These are phyloP conservation scores for Microcyclospora tardicrescens DNA, from an alignment of 2,329 filamentous ascomycete species.

Conservation along the genomic window DNA sequence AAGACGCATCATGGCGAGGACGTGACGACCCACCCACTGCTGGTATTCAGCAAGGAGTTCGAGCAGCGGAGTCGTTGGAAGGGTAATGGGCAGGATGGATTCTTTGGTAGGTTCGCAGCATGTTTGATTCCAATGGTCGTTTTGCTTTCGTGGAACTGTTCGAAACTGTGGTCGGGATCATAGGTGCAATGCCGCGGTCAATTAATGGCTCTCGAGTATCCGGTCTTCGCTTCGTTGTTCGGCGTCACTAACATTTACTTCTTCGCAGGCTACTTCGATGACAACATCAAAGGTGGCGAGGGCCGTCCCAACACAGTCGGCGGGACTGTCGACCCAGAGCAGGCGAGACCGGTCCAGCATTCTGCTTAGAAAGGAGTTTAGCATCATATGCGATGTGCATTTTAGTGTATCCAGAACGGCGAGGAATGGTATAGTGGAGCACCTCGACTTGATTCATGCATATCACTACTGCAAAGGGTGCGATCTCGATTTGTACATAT, in stretches of 20 bases:
- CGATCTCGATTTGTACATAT: no score
- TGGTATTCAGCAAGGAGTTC: slow-evolving; percentile 3
- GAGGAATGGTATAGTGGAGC: no score
- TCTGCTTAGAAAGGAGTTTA: no score
- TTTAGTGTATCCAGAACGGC: no score
- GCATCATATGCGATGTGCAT: no score
- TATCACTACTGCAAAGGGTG: no score
- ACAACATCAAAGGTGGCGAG: slow-evolving; percentile 1
- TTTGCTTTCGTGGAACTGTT: no score
- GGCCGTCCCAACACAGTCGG: slow-evolving; percentile 1
- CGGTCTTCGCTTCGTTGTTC: background rate
- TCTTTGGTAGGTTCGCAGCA: background rate
- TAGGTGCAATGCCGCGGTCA: no score
- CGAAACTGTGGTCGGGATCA: no score
- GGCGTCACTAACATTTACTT: background rate
- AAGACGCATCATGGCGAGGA: slow-evolving; percentile 2
- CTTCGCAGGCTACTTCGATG: slow-evolving; percentile 1
- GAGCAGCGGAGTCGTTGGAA: slow-evolving; percentile 3
- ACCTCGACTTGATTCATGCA: no score
- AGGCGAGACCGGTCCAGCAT: background rate
- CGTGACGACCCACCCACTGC: slow-evolving; percentile 1
- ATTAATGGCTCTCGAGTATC: no score
- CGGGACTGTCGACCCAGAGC: slow-evolving; percentile 1
- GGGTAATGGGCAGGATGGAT: slow-evolving; percentile 1
- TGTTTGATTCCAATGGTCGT: no score